These are phyloP conservation scores for Orbilia javanica DNA, from an alignment of 2,329 filamentous ascomycete species.

Conservation along the genomic window DNA sequence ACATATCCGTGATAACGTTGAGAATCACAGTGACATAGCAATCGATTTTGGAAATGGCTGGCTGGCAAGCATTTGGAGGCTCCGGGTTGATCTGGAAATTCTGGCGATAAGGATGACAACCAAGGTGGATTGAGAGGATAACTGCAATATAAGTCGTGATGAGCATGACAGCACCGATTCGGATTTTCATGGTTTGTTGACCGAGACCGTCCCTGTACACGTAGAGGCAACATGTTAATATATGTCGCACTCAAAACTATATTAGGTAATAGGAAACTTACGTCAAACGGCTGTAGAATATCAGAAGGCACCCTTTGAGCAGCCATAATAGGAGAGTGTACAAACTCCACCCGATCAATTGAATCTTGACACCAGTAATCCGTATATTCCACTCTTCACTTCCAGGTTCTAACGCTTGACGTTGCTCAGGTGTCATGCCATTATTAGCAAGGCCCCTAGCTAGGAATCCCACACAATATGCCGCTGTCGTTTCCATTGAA, in stretches of 20 bases:
- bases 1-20: conserved; percentile 72
- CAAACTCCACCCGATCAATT: conserved; percentile 70
- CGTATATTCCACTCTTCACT: conserved; percentile 69
- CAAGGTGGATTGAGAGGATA: conserved; percentile 69
- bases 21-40: conserved; percentile 70
- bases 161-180: conserved; percentile 69
- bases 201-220: conserved; percentile 66
- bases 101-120: conserved; percentile 70
- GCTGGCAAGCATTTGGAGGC: conserved; percentile 69
- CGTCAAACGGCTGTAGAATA: conserved; percentile 72
- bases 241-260: neutral
- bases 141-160: conserved; percentile 69
- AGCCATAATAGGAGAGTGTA: conserved; percentile 71
- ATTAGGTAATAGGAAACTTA: conserved; percentile 60
- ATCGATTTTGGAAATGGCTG: conserved; percentile 69
- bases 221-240: neutral
- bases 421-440: conserved; percentile 70
- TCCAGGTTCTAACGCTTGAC: conserved; percentile 66
- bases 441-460: conserved; percentile 72
- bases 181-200: conserved; percentile 67
- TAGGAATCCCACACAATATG: conserved; percentile 68
- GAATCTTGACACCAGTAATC: conserved; percentile 70
- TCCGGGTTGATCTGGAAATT: conserved; percentile 74
- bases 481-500: conserved; percentile 68
- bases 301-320: conserved; percentile 71